These are phyloP conservation scores for Trichoderma orchidacearum DNA, from an alignment of 495 filamentous ascomycete species.

Conservation along the genomic window DNA sequence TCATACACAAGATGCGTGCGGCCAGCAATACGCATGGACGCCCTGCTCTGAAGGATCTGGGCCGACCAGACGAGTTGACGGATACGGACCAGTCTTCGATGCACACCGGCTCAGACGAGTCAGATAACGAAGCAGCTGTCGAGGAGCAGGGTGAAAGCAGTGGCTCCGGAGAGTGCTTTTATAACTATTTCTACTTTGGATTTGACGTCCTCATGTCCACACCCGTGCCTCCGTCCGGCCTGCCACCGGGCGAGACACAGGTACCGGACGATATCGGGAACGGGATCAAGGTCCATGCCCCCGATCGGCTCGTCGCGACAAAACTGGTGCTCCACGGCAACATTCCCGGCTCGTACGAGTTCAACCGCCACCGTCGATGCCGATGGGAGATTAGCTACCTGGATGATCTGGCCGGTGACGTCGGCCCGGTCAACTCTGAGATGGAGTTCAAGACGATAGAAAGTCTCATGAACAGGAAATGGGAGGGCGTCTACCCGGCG, in stretches of 20 bases:
- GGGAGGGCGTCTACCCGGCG: constrained; percentile 46
- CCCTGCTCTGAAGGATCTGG: constrained; percentile 33
- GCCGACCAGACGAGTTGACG: constrained; percentile 42
- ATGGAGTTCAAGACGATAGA: constrained; percentile 60
- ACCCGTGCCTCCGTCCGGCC: constrained; percentile 45
- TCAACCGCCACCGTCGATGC: constrained; percentile 84
- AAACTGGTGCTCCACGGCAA: constrained; percentile 90
- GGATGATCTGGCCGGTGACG: constrained; percentile 7
- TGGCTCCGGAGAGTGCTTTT: constrained; percentile 66
- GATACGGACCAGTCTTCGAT: constrained; percentile 78
- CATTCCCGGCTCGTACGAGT: constrained; percentile 88
- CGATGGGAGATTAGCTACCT: constrained; percentile 70
- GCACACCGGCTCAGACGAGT: constrained; percentile 58
- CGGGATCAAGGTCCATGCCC: constrained; percentile 18
- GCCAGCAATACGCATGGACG: constrained; percentile 30
- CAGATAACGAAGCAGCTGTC: constrained; percentile 48
- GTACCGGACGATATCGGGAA: constrained; percentile 4
- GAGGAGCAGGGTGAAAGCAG: constrained; percentile 34
- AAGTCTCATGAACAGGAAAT: constrained; percentile 50
- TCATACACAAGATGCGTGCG: constrained; percentile 59
- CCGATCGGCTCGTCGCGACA: constrained; percentile 61
- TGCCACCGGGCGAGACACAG: constrained; percentile 42
- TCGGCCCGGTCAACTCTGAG: constrained; percentile 51
- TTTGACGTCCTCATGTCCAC: constrained; percentile 88
- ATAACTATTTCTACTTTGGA: constrained; percentile 92